A percentile compares a stretch with the other conserved stretches of the same genome.
Evolutionary conservation across 768 basidiomycete genomes (phyloP).

Genomic region (Pleurotus tuoliensis): DNA sequence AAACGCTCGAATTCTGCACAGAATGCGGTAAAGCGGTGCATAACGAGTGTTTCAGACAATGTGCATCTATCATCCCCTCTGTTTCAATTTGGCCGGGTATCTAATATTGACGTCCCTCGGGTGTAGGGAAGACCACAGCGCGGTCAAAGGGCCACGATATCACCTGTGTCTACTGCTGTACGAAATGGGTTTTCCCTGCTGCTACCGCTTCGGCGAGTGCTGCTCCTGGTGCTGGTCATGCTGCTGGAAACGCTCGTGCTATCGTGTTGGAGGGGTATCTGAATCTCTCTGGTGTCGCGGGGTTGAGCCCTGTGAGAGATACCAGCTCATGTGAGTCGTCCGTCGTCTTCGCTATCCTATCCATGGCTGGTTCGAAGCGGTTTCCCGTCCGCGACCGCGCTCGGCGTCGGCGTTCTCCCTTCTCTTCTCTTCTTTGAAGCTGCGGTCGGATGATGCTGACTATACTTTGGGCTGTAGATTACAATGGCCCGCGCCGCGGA

Average conservation of each 20-base stretch:
- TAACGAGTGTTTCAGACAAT: constrained; percentile 70
- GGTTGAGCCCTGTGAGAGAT: constrained; percentile 57
- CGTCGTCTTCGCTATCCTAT: not conserved
- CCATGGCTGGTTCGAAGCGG: too few relatives aligned
- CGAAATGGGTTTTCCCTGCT: constrained; percentile 41
- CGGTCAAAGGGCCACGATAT: constrained; percentile 34
- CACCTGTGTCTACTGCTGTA: constrained; percentile 79
- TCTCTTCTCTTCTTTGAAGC: too few relatives aligned
- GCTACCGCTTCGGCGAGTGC: constrained; percentile 13
- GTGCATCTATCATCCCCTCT: constrained; percentile 34
- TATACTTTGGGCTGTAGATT: too few relatives aligned
- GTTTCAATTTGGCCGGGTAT: not conserved
- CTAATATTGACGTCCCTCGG: not conserved
- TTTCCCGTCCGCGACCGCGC: too few relatives aligned
- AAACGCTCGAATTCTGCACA: constrained; percentile 53
- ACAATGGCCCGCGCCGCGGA: too few relatives aligned
- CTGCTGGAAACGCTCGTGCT: constrained; percentile 10
- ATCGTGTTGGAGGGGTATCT: constrained; percentile 43
- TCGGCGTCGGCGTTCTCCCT: too few relatives aligned
- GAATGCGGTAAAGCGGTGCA: constrained; percentile 71
- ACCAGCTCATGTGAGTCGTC: constrained; percentile 68
- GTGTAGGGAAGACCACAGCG: constrained; percentile 29
- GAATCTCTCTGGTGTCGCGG: constrained; percentile 58
- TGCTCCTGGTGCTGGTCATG: constrained; percentile 16
- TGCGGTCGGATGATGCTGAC: too few relatives aligned